These are phyloP conservation scores for Cladophialophora chaetospira DNA, from an alignment of 2,329 filamentous ascomycete genomes.

Conservation along the genomic window DNA sequence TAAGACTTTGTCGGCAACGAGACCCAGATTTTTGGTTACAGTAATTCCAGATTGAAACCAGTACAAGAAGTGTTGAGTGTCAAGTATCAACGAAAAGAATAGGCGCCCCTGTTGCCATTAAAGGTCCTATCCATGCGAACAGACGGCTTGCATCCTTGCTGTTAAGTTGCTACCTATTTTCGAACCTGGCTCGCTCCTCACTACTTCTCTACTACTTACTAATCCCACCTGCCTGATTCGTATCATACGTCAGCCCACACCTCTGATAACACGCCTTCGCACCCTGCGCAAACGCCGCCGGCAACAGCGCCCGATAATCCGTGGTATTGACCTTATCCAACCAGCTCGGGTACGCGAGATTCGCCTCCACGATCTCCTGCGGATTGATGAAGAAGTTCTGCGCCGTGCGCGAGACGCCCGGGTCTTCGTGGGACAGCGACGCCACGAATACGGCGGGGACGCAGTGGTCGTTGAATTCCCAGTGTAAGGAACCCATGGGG, in stretches of 20 bases:
- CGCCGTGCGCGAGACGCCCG: constrained; percentile 41
- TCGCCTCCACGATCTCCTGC: constrained; percentile 48
- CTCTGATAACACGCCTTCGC: constrained; percentile 17
- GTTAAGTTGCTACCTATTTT: too few species aligned
- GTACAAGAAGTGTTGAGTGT: too few species aligned
- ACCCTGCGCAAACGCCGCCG: constrained; percentile 19
- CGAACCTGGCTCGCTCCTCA: too few species aligned
- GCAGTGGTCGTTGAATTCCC: constrained; percentile 60
- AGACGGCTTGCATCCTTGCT: too few species aligned
- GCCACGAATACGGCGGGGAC: constrained; percentile 54
- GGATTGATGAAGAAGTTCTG: constrained; percentile 50
- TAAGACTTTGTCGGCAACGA: too few species aligned
- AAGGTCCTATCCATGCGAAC: too few species aligned
- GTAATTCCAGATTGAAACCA: too few species aligned
- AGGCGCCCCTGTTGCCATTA: too few species aligned
- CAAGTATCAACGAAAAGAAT: too few species aligned
- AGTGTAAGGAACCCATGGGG: constrained; percentile 58
- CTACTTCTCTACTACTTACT: too few species aligned
- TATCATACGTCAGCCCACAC: constrained; percentile 18
- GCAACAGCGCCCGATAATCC: constrained; percentile 19
- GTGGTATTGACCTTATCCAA: constrained; percentile 22
- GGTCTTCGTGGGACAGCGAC: constrained; percentile 40
- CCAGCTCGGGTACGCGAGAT: constrained; percentile 23
- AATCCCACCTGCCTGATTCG: constrained; percentile 21
- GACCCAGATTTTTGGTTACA: too few species aligned